These are phyloP conservation scores for Tuber brumale DNA, from an alignment of 495 filamentous ascomycete species.

Conservation along the genomic window DNA sequence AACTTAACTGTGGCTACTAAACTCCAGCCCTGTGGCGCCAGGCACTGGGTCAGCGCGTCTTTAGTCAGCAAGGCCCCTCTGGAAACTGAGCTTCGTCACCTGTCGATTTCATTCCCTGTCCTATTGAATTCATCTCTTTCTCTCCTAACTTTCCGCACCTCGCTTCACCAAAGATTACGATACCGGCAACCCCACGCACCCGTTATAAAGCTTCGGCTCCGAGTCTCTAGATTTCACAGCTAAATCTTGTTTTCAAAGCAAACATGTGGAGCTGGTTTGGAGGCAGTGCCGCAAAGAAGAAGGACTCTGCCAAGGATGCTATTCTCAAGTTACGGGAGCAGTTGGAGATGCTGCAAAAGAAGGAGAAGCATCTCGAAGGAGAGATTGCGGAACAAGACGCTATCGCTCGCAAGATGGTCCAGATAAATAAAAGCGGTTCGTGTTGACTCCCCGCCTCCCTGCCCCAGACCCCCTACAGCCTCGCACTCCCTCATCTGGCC, in stretches of 20 bases:
- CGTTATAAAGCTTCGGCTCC: not conserved
- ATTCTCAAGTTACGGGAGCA: slow-evolving; percentile 82
- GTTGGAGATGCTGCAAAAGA: slow-evolving; percentile 95
- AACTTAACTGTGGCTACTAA: not conserved
- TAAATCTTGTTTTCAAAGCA: not conserved
- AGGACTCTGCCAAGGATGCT: slow-evolving; percentile 93
- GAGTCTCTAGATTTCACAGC: not conserved
- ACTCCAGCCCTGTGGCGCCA: not conserved
- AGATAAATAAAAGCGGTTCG: slow-evolving; percentile 56
- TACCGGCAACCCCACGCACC: not conserved
- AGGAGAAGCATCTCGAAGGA: slow-evolving; percentile 80
- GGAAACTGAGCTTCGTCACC: slow-evolving; percentile 31
- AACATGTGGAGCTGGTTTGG: slow-evolving; percentile 81
- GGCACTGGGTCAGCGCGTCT: not conserved
- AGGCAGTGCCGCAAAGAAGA: slow-evolving; percentile 69
- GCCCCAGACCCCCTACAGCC: not conserved
- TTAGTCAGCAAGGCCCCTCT: slow-evolving; percentile 13
- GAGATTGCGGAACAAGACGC: slow-evolving; percentile 92
- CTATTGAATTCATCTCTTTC: not conserved
- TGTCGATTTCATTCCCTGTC: slow-evolving; percentile 26
- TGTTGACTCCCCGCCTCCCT: slow-evolving; percentile 2
- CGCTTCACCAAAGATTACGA: not conserved
- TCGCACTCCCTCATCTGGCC: not conserved
- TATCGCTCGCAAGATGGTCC: slow-evolving; percentile 83
- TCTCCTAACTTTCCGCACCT: slow-evolving; percentile 11